phyloP scores from a whole-genome alignment of 495 filamentous ascomycete genomes.

The Copromyces sp. region DNA sequence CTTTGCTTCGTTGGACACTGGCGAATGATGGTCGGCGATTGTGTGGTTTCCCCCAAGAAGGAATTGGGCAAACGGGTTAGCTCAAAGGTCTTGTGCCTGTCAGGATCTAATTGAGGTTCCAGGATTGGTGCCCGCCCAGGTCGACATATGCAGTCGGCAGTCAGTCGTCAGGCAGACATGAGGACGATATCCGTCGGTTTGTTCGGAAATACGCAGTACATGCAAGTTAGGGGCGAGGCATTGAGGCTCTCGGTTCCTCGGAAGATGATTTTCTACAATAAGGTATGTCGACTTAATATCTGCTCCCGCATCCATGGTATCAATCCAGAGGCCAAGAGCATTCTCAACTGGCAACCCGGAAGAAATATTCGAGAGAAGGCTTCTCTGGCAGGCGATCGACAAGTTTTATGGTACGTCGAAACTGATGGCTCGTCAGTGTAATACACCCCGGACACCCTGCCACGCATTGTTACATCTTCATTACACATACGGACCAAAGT shows the following conservation, averaged over 20 bases:
- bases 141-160: not conserved
- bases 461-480: not conserved
- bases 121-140: not conserved
- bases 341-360: not conserved
- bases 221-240: not conserved
- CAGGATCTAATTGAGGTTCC: not conserved
- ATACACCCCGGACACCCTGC: not conserved
- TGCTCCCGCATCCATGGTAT: not conserved
- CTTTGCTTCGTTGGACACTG: not conserved
- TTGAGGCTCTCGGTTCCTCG: not conserved
- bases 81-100: not conserved
- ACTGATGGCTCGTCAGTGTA: not conserved
- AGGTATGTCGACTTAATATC: not conserved
- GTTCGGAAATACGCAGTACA: not conserved
- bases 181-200: not conserved
- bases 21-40: not conserved
- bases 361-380: not conserved
- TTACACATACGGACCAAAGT: not conserved
- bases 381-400: not conserved
- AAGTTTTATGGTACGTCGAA: not conserved
- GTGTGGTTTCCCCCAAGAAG: not conserved
- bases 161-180: not conserved
- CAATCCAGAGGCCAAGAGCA: not conserved
- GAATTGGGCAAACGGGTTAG: not conserved
- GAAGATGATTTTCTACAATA: not conserved